These are phyloP conservation scores for Bryopsis sp. DNA, from an alignment of 139 green algal species.

Conservation along the genomic window DNA sequence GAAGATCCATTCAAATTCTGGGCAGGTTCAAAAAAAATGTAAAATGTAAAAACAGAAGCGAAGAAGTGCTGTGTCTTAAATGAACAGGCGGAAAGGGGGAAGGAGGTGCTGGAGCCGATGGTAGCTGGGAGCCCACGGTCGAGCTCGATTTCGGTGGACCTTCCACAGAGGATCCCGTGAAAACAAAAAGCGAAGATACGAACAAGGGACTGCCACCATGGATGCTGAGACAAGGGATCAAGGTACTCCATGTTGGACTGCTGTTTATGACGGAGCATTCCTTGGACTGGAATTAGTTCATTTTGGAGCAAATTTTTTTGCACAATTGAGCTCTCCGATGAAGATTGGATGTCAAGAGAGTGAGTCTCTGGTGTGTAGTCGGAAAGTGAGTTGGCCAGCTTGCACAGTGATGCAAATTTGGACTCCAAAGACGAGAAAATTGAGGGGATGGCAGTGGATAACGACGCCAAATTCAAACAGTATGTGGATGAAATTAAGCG, in stretches of 20 bases:
- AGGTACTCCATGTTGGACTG: background rate
- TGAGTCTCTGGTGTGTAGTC: background rate
- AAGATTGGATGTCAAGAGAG: background rate
- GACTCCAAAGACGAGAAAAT: background rate
- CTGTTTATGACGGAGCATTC: background rate
- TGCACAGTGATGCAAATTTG: background rate
- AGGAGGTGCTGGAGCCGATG: background rate
- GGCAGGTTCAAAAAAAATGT: too few relatives aligned
- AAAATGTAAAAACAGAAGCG: too few relatives aligned
- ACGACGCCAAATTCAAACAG: background rate
- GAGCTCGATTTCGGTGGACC: conserved; percentile 8
- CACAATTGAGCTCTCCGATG: background rate
- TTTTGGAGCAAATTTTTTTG: background rate
- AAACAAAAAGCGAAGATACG: background rate
- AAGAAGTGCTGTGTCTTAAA: too few relatives aligned
- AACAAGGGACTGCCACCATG: conserved; percentile 11
- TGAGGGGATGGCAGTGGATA: background rate
- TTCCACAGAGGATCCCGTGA: background rate
- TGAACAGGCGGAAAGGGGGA: too few relatives aligned
- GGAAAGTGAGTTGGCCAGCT: background rate
- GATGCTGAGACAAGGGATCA: conserved; percentile 1
- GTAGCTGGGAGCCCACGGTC: background rate
- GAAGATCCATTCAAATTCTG: too few relatives aligned
- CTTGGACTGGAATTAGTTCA: background rate
- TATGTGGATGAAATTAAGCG: background rate